Base-by-base conservation (phyloP, 257 asterid species). In the Solanum acaule region DNA sequence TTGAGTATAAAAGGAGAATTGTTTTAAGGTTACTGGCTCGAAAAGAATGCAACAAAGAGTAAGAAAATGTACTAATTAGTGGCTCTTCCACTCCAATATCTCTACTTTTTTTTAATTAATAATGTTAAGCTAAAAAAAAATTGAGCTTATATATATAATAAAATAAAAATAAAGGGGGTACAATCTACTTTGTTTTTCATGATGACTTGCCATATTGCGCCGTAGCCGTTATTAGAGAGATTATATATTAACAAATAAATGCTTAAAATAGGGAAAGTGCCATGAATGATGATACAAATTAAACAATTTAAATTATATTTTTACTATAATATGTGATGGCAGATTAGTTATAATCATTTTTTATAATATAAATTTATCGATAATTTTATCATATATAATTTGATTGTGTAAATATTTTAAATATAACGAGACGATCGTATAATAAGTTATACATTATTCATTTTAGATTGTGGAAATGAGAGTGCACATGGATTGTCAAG, bases 401-500 rank as follows among this genome's bases (percentile, higher is more conserved):
- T 35, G 18, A 35, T 37, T 37, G 18, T 76, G 1, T 8, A n/a
- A n/a, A 77, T 77, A n/a, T 77, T 77, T 37, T 76, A 6, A 23
- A 76, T 40, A 10, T 7, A 5, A 4, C 1, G 3, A 77, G 67
- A 59, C 12, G 5, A 20, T 6, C 27, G 2, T 37, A 1, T 13
- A 44, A 15, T 81, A 16, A 27, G 42, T 16, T 27, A 46, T 18
- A 11, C 42, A 46, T 82, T 82, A 29, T 82, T 15, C 20, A 76
- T n/a, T 87, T 83, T 92, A 96, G 98, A 95, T 95, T 87, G 95
- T 93, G 91, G 95, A 93, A 94, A 89, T 96, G 96, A 94, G 95
- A 90, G 96, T 96, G 91, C 93, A 93, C 94, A 91, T 96, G 95
- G 98, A 96, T 87, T 96, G 98, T 87, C 93, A 89, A n/a, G 97